These are phyloP conservation scores for Vachellia collinsii DNA, from an alignment of 306 rosid genomes.

Conservation along the genomic window DNA sequence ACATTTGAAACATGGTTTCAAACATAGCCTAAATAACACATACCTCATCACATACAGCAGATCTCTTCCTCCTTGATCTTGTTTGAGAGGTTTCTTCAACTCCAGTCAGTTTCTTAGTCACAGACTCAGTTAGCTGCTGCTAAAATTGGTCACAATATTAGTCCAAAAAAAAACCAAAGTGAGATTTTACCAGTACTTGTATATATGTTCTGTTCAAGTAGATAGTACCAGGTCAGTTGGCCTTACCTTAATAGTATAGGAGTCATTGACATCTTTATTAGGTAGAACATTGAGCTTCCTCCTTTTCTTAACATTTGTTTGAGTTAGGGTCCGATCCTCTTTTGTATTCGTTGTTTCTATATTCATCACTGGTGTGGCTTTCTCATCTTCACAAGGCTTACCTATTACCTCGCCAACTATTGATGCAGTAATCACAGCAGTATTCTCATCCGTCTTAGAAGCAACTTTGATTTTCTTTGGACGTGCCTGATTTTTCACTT, in stretches of 20 bases:
- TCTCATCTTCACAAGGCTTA: conserved; percentile 34
- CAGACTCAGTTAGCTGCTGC: conserved; percentile 36
- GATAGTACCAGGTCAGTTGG: conserved; percentile 3
- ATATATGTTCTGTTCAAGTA: neutral
- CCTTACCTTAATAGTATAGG: conserved; percentile 51
- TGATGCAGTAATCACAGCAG: no score
- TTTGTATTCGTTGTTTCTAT: conserved; percentile 37
- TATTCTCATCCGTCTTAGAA: no score
- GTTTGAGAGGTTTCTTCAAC: conserved; percentile 42
- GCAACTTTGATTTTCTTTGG: conserved; percentile 26
- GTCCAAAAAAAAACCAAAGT: conserved; percentile 18
- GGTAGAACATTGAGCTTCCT: conserved; percentile 25
- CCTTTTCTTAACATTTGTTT: conserved; percentile 36
- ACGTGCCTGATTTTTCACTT: conserved; percentile 29
- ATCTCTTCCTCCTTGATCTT: conserved; percentile 41
- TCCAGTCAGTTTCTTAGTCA: conserved; percentile 31
- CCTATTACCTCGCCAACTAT: no score
- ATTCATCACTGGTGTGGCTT: conserved; percentile 40
- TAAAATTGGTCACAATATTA: conserved; percentile 29
- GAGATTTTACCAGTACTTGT: conserved; percentile 6
- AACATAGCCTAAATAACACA: neutral
- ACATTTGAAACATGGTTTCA: neutral
- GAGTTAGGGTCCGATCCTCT: conserved; percentile 30
- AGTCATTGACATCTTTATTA: conserved; percentile 43
- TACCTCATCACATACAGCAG: conserved; percentile 44